Percentiles rank a stretch among this genome's conserved stretches.
Evolutionary conservation across 176 grass and related monocot genomes (phyloP).

Genomic region (Hsuehochloa calcarea): DNA sequence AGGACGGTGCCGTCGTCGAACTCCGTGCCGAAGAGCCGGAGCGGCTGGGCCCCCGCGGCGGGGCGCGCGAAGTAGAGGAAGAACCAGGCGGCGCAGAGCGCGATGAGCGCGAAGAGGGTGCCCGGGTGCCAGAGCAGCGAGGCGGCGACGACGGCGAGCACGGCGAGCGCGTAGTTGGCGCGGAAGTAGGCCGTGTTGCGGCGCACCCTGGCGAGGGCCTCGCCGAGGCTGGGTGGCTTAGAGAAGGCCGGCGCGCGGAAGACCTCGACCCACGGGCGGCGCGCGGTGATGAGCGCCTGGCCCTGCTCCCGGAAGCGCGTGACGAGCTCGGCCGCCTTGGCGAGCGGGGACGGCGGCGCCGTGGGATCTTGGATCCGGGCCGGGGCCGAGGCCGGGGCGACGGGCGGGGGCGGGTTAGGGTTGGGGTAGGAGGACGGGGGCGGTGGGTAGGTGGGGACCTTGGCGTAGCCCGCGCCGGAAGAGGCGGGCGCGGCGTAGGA

Average conservation of each 20-base stretch:
- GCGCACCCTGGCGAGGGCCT: slow-evolving; percentile 54
- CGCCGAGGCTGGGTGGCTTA: slow-evolving; percentile 52
- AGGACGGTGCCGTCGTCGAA: slow-evolving; percentile 93
- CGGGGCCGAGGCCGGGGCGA: neutral
- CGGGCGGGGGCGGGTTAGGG: neutral
- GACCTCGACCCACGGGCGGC: slow-evolving; percentile 76
- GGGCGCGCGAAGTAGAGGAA: slow-evolving; percentile 85
- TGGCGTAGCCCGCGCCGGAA: slow-evolving; percentile 34
- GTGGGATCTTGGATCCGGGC: slow-evolving; percentile 29
- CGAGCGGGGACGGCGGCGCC: slow-evolving; percentile 40
- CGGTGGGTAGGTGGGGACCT: slow-evolving; percentile 43
- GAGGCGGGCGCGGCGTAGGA: slow-evolving; percentile 37
- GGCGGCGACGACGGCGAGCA: slow-evolving; percentile 51
- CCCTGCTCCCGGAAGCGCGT: slow-evolving; percentile 70
- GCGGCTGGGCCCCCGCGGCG: slow-evolving; percentile 33
- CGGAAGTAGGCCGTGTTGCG: slow-evolving; percentile 88
- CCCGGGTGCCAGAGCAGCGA: slow-evolving; percentile 78
- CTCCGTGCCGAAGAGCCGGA: slow-evolving; percentile 52
- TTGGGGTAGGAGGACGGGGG: slow-evolving; percentile 44
- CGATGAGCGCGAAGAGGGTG: slow-evolving; percentile 55
- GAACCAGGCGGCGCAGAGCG: slow-evolving; percentile 79
- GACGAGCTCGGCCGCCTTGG: slow-evolving; percentile 59
- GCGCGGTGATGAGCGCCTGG: slow-evolving; percentile 58
- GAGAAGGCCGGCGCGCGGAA: slow-evolving; percentile 64
- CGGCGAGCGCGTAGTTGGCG: slow-evolving; percentile 67